Evolutionary conservation across 2,329 filamentous ascomycete genomes (phyloP), one percentile per base, ranked within the genome.

Genomic region (Aspergillus felis): DNA sequence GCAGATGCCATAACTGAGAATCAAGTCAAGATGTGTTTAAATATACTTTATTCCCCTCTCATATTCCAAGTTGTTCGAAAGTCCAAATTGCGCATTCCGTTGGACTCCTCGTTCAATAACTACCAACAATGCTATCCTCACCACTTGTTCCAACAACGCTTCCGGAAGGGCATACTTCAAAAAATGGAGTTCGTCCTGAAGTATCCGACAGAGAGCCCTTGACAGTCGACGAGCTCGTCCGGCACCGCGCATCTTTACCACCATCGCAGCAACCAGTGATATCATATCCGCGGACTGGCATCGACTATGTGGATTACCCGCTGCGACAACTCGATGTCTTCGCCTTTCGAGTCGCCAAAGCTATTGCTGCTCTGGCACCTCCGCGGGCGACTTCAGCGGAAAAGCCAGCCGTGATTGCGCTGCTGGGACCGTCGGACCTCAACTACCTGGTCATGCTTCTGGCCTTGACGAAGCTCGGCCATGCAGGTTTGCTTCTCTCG

Each of bases 371-470:
- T 61, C 64, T 46, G 54, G 60, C 63, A 55, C 57, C 57, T 47
- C 67, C 57, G 58, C 71, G 57, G 53, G 57, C 20, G 24, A 67
- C 54, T 44, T 74, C 61, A 57, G 65, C 50, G 27, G 65, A 70
- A 24, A 62, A 68, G 22, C 67, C 70, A 27, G 63, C 59, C 3
- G 77, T 80, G 0, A 74, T 85, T 25, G 81, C 78, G 1, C 64
- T 86, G 10, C 70, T 86, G 2, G 82, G 80, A 0, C 74, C 77
- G 0, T 84, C 82, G 1, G 80, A 81, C 59, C 72, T 86, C 9
- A 80, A 83, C 54, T 83, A 83, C 58, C 74, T 84, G 41, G 71
- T 85, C 38, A 80, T 81, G 3, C 72, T 82, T 46, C 75, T 85
- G 48, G 83, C 81, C 0, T 64, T 87, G 50, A 79, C 77, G 28